phyloP scores from a whole-genome alignment of 2,329 filamentous ascomycete genomes.

The Blumeria hordei region DNA sequence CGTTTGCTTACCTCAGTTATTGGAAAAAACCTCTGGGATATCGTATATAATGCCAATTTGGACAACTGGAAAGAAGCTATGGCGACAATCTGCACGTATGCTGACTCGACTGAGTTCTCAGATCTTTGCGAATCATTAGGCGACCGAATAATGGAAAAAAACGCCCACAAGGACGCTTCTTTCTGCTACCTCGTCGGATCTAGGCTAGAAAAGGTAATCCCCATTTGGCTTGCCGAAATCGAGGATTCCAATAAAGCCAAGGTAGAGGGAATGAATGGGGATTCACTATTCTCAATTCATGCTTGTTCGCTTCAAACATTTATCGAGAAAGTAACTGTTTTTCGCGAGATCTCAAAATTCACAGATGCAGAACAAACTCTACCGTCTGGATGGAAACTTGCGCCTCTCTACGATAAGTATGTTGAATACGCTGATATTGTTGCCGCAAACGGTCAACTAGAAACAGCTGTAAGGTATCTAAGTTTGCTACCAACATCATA shows the following conservation, averaged over 20 bases:
- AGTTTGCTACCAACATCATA: conserved; percentile 65
- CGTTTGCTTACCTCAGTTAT: conserved; percentile 78
- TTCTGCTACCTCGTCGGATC: conserved; percentile 94
- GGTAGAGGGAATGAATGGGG: conserved; percentile 41
- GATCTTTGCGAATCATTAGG: conserved; percentile 89
- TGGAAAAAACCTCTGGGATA: conserved; percentile 91
- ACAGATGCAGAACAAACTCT: conserved; percentile 50
- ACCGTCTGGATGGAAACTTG: conserved; percentile 67
- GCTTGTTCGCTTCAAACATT: conserved; percentile 73
- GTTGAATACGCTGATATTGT: conserved; percentile 91
- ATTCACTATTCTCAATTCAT: conserved; percentile 78
- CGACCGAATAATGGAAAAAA: conserved; percentile 64
- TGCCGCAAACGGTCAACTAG: conserved; percentile 67
- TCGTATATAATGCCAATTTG: conserved; percentile 88
- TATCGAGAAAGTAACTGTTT: conserved; percentile 95
- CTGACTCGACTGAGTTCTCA: conserved; percentile 71
- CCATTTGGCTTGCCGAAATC: conserved; percentile 80
- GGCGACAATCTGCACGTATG: conserved; percentile 88
- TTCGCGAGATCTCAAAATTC: conserved; percentile 85
- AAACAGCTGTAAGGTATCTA: conserved; percentile 75
- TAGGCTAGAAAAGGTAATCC: conserved; percentile 90
- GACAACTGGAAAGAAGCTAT: conserved; percentile 93
- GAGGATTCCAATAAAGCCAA: conserved; percentile 59
- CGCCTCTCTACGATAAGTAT: conserved; percentile 77
- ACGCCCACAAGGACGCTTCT: conserved; percentile 65